Evolutionary conservation across 2,329 filamentous ascomycete genomes (phyloP), one percentile per base, ranked within the genome.

Genomic region (Ascochyta pisi): DNA sequence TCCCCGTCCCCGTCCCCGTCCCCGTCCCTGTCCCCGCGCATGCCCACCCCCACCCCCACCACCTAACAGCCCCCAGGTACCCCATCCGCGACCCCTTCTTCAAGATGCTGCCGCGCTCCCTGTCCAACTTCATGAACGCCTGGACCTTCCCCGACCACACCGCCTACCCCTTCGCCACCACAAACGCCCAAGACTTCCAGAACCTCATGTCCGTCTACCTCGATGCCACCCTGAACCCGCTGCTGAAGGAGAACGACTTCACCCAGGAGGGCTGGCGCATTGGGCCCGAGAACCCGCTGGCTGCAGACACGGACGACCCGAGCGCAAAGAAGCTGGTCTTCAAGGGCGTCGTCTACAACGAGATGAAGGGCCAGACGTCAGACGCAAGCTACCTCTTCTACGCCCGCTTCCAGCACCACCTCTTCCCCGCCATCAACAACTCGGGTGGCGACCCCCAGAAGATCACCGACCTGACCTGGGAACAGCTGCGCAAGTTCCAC

Each of bases 81-180:
- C 95, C 95, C n/a, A 94, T 99, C 55, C 91, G 95, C 60, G 95
- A 99, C 71, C 95, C 95, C 0, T 99, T 99, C 82, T 99, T 99
- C 83, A 99, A 98, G 84, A 99, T 99, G 95, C 85, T 99, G 24
- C 95, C 95, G 22, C 88, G 95, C 66, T 97, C 95, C 5, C 84
- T 99, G n/a, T 97, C 95, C 62, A 99, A 98, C 78, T 99, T 97
- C 73, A 99, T 99, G 95, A 99, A 99, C 76, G 95, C 95, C 58
- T 96, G 98, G 74, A 99, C 95, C 38, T 92, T 93, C 24, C 90
- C 92, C 22, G 94, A 98, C 71, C 93, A 99, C 75, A 99, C 95
- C 10, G 96, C 92, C 65, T 99, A 99, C 73, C 95, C 95, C 2
- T 99, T 99, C 76, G 93, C 95, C 53, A 99, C 95, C 2, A 99